Evolutionary conservation across 2,329 filamentous ascomycete species (phyloP), one percentile per base, ranked within the genome.

Genomic region (Phoma herbarum): DNA sequence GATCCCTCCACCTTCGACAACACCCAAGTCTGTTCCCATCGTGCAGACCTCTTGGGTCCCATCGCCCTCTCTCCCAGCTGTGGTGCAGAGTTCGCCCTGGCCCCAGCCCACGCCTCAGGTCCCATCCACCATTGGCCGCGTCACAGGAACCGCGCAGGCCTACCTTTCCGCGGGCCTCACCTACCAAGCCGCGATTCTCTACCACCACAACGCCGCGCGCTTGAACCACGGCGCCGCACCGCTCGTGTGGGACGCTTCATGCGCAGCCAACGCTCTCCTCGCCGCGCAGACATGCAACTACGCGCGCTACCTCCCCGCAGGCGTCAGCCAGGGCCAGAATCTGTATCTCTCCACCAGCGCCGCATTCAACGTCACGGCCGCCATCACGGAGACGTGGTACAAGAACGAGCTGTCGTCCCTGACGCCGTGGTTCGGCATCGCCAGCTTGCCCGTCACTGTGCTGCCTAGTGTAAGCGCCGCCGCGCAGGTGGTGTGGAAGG

Each of bases 201-300:
- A 88, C 69, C 86, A 91, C 75, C 94, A 98, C 88, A 97, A 97
- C 81, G 71, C 89, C 52, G 91, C 95, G 80, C 93, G 95, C 63
- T 76, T 82, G 73, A 95, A 95, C 82, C 92, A 97, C 84, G 90
- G 89, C 20, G 87, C 87, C 33, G 72, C 79, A 22, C 83, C 80
- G 44, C 74, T 97, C 42, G 74, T 70, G 48, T 98, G 91, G 90
- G 84, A 88, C 69, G 71, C 80, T 92, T 53, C 89, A 88, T 53
- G 72, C 75, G 52, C 80, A 31, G 28, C 42, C 0, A 28, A 28
- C n/a, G 46, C 46, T 20, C 46, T 33, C 14, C 5, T 26, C 2
- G 23, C 46, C 8, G 46, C 46, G 6, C 20, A 20, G 4, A 49
- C 46, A 1, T 49, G 46, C 22, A 28, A 7, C 5, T 37, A 39